Evolutionary conservation across 2,329 filamentous ascomycete species (phyloP).

Genomic region (Penicillium italicum): DNA sequence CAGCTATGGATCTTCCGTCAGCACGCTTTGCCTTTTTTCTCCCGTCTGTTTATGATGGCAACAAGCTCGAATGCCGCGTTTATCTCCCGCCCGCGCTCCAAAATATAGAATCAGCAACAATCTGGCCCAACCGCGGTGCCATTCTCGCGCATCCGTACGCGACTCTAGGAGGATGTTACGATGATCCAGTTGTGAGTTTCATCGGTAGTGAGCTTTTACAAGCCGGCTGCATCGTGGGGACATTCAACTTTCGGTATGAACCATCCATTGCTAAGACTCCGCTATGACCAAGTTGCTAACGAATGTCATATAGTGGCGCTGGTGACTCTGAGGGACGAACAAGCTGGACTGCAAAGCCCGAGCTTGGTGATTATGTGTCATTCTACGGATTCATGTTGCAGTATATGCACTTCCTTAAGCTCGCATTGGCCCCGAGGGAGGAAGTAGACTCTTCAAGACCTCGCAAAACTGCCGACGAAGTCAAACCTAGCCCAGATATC

Average conservation of each 20-base stretch:
- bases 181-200: conserved; percentile 74
- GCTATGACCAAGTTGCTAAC: conserved; percentile 11
- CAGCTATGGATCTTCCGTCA: conserved; percentile 30
- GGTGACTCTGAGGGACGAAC: conserved; percentile 70
- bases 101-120: conserved; percentile 20
- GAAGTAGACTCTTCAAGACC: neutral
- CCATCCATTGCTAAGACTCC: neutral
- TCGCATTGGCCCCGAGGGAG: neutral
- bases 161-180: conserved; percentile 76
- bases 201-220: conserved; percentile 63
- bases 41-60: conserved; percentile 78
- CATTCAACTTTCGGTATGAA: conserved; percentile 85
- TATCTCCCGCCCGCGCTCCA: conserved; percentile 60
- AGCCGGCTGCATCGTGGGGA: conserved; percentile 70
- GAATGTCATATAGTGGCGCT: conserved; percentile 61
- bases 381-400: conserved; percentile 75
- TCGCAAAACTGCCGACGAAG: neutral
- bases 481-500: conserved; percentile 11
- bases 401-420: conserved; percentile 62
- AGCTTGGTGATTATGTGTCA: conserved; percentile 77
- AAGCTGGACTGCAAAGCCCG: conserved; percentile 80
- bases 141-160: conserved; percentile 90
- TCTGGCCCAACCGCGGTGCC: conserved; percentile 49
- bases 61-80: conserved; percentile 72
- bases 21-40: conserved; percentile 64